Evolutionary conservation across 2,329 filamentous ascomycete species (phyloP), one percentile per base, ranked within the genome.

Genomic region (Diaporthe sp.): DNA sequence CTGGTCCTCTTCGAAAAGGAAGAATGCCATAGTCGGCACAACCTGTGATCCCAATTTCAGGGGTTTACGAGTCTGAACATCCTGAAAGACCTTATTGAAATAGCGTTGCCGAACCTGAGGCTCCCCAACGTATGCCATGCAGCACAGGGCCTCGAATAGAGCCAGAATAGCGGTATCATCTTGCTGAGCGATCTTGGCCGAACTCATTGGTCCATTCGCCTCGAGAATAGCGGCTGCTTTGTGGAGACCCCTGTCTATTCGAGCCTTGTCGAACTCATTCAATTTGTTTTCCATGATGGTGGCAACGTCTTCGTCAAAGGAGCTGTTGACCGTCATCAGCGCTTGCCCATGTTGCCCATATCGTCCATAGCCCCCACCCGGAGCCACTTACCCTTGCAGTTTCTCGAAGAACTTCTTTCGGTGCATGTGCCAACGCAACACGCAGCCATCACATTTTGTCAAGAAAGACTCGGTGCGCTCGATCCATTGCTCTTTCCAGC

Each of bases 131-230:
- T 97, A 95, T 0, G 93, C 89, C 78, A 95, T 91, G 83, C 94
- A 98, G 82, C 95, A 98, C 71, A 98, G 86, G 0, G 94, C 93
- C 83, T 98, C 96, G 80, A 97, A 98, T 42, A 98, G 90, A 15
- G 95, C 93, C 75, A 97, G 90, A 70, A 97, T 90, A 9, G 94
- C 91, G 39, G 90, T 86, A 2, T 89, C 85, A 39, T 90, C 84
- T 9, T 88, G 82, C 28, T 85, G 84, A 17, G 86, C 87, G 51
- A 90, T 84, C 71, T 86, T 85, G 0, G 84, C 80, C 55, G 87
- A 87, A 62, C 85, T 86, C 82, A 90, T 90, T 3, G 82, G 81
- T 2, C 84, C 85, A 31, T 88, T 86, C 12, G 84, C 82, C 53
- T 87, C 85, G 60, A 89, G 83, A 4, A 89, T 84, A 15, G 84